Evolutionary conservation across 208 protist genomes (phyloP).

Genomic region (Crithidia fasciculata): DNA sequence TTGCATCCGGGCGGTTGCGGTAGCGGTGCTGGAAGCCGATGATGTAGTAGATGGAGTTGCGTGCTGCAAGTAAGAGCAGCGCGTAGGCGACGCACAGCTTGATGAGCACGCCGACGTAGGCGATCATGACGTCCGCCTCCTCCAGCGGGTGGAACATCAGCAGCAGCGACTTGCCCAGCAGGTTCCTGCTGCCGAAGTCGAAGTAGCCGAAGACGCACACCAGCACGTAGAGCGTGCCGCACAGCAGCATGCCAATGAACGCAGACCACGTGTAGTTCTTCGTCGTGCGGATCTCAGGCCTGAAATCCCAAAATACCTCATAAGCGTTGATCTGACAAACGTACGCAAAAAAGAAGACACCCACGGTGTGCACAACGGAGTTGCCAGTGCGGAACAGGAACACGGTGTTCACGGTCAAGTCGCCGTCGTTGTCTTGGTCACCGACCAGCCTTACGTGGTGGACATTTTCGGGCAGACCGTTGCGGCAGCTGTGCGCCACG

Average conservation of each 20-base stretch:
- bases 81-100: constrained; percentile 70
- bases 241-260: constrained; percentile 58
- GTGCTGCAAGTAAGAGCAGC: constrained; percentile 41
- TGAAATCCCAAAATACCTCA: constrained; percentile 61
- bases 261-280: constrained; percentile 46
- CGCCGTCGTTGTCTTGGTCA: constrained; percentile 12
- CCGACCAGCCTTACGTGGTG: constrained; percentile 28
- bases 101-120: constrained; percentile 56
- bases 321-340: constrained; percentile 62
- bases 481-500: constrained; percentile 41
- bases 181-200: constrained; percentile 54
- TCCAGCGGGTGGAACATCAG: constrained; percentile 58
- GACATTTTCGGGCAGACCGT: constrained; percentile 30
- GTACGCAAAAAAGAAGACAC: constrained; percentile 71
- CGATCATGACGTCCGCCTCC: constrained; percentile 44
- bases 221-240: constrained; percentile 53
- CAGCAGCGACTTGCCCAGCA: constrained; percentile 50
- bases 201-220: constrained; percentile 69
- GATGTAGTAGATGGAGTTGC: constrained; percentile 68
- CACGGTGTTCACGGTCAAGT: constrained; percentile 28
- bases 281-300: constrained; percentile 32
- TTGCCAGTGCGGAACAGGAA: constrained; percentile 58
- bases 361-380: constrained; percentile 37
- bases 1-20: constrained; percentile 17
- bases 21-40: constrained; percentile 49